Evolutionary conservation across 164 flowering plant genomes (phyloP), one percentile per base, ranked within the genome.

Genomic region (Litsea cubeba): DNA sequence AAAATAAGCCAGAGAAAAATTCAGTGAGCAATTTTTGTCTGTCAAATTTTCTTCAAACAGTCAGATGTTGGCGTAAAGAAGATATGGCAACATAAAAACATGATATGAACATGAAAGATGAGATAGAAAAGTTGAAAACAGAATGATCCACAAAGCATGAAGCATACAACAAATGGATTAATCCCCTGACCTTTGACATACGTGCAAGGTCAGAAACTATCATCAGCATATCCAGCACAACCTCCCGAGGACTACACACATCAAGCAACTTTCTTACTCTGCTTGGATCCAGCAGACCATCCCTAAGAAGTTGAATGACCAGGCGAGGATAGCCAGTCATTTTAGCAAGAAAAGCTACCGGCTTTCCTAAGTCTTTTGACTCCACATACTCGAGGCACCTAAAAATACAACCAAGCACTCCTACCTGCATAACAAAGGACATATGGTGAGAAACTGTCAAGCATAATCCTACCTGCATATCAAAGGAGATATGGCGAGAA

Each of bases 281-380:
- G 68, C 79, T 81, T 69, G 91, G 85, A 64, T 94, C 91, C 85
- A 94, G 77, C 78, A 96, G 80, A 72, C 99, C 98, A 76, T 90
- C 90, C 51, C 83, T 81, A 30, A 92, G 85, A 82, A 96, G 94
- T 71, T 94, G 95, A 75, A 83, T 78, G 6, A 93, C 97, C 60
- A 96, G 85, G 50, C 89, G 87, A 51, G 81, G 82, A 75, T 86
- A 86, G 63, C 85, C 80, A 30, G 83, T 73, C 93, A 94, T 88
- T 83, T 94, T 94, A n/a, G 97, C 99, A 71, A 96, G 82, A 76
- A 96, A 88, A 50, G 98, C 98, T 72, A 96, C 91, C 50, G 91
- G 90, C 79, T 83, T 86, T 76, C 89, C 97, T 1, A 79, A 60
- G 82, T 96, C 92, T 77, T 87, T 89, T 62, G 80, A 57, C 12